These are phyloP conservation scores for Moricandia moricandioides DNA, from an alignment of 345 rosid genomes.

Conservation along the genomic window DNA sequence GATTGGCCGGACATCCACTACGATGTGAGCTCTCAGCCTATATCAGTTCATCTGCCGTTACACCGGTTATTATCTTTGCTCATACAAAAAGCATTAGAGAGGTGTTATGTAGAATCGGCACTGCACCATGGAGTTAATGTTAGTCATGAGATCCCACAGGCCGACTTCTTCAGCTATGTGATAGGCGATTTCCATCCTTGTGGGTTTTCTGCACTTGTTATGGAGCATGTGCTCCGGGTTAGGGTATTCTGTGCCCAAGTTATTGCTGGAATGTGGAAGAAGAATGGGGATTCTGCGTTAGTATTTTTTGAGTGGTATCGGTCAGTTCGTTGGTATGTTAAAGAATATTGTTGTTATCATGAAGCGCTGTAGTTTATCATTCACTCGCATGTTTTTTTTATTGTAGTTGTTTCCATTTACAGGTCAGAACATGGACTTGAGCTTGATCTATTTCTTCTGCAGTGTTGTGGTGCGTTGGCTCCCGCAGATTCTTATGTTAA, in stretches of 20 bases:
- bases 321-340: slow-evolving; percentile 72
- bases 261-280: slow-evolving; percentile 95
- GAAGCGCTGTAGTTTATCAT: slow-evolving; percentile 17
- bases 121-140: slow-evolving; percentile 24
- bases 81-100: slow-evolving; percentile 63
- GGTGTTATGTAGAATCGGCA: slow-evolving; percentile 60
- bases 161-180: slow-evolving; percentile 64
- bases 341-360: slow-evolving; percentile 7
- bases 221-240: slow-evolving; percentile 89
- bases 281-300: slow-evolving; percentile 77
- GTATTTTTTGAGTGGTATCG: slow-evolving; percentile 75
- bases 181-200: slow-evolving; percentile 61
- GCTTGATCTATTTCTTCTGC: slow-evolving; percentile 91
- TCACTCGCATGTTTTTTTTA: slow-evolving; percentile 16
- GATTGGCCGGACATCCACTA: slow-evolving; percentile 70
- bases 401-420: slow-evolving; percentile 37
- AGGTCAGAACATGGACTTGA: slow-evolving; percentile 95
- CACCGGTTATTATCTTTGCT: slow-evolving; percentile 79
- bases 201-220: slow-evolving; percentile 79
- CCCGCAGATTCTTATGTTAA: slow-evolving; percentile 75
- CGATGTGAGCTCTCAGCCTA: slow-evolving; percentile 77
- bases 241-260: slow-evolving; percentile 92
- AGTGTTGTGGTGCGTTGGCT: slow-evolving; percentile 96
- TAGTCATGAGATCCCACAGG: slow-evolving; percentile 35
- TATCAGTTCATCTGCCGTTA: slow-evolving; percentile 81